Conservation (phyloP, 164 flowering plant species). For the Berberis vulgaris region DNA sequence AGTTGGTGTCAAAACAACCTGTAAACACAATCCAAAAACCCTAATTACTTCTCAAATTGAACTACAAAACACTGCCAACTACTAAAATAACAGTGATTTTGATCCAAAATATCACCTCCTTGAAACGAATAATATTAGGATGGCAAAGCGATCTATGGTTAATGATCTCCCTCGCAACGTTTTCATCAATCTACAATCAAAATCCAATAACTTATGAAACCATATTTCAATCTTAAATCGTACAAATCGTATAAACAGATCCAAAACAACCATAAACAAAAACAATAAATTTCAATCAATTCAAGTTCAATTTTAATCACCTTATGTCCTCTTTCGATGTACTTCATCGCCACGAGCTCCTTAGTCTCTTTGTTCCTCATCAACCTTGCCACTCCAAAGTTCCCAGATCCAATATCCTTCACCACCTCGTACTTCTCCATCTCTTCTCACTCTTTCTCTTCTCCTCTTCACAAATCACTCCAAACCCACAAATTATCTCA, state of each 20-base stretch:
- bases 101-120: conserved; percentile 39
- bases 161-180: conserved; percentile 92
- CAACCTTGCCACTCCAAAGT: conserved; percentile 72
- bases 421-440: conserved; percentile 69
- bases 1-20: conserved; percentile 81
- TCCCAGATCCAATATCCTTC: conserved; percentile 66
- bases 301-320: conserved; percentile 15
- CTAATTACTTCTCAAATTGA: no score
- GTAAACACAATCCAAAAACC: conserved; percentile 3
- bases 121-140: conserved; percentile 89
- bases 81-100: not conserved
- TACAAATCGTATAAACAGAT: not conserved
- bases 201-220: no score
- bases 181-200: conserved; percentile 61
- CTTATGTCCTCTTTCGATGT: conserved; percentile 64
- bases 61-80: no score
- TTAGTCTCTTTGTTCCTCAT: conserved; percentile 55
- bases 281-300: not conserved
- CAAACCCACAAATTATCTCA: no score
- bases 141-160: conserved; percentile 84
- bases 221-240: no score
- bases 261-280: not conserved
- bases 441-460: not conserved
- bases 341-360: conserved; percentile 69
- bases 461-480: no score